A percentile compares a stretch with the other conserved stretches of the same genome.
Conservation (phyloP, 139 green algal genomes). For the Spirogloea muscicola region DNA sequence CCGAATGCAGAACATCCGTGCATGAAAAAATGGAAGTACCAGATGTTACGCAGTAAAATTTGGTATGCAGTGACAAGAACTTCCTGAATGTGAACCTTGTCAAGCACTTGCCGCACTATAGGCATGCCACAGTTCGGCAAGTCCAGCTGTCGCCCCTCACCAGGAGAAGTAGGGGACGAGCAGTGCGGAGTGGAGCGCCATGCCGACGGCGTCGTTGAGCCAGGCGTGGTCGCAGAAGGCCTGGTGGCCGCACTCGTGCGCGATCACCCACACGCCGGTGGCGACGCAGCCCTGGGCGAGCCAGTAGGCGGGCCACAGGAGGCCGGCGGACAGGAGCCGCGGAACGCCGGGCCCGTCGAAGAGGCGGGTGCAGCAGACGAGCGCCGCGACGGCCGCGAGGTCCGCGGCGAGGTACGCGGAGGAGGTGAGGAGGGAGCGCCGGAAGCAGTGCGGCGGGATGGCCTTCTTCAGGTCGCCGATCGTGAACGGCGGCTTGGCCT, state of each 20-base stretch:
- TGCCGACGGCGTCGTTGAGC: conserved; percentile 56
- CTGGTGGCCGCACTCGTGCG: conserved; percentile 58
- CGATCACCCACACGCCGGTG: conserved; percentile 58
- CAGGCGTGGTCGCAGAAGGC: conserved; percentile 53
- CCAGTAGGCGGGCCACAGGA: conserved; percentile 49
- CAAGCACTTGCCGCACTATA: too few species aligned
- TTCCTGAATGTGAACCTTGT: too few species aligned
- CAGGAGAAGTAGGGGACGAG: conserved; percentile 58
- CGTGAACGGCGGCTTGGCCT: conserved; percentile 61
- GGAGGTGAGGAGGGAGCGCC: conserved; percentile 54
- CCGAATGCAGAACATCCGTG: too few species aligned
- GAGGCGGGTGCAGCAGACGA: conserved; percentile 53
- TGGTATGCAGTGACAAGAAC: too few species aligned
- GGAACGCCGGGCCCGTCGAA: conserved; percentile 50
- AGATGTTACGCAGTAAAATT: too few species aligned
- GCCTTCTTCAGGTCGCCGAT: conserved; percentile 66
- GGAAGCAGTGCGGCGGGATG: conserved; percentile 81
- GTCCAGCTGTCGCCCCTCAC: too few species aligned
- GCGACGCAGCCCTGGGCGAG: conserved; percentile 49
- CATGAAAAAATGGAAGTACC: too few species aligned
- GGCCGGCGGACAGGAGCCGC: neutral
- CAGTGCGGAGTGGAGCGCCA: conserved; percentile 50
- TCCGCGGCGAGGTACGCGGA: conserved; percentile 65
- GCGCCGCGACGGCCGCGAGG: conserved; percentile 42
- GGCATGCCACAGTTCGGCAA: too few species aligned